Base-by-base conservation (phyloP, 148 eudicot genomes). In the Rhododendron henanense region DNA sequence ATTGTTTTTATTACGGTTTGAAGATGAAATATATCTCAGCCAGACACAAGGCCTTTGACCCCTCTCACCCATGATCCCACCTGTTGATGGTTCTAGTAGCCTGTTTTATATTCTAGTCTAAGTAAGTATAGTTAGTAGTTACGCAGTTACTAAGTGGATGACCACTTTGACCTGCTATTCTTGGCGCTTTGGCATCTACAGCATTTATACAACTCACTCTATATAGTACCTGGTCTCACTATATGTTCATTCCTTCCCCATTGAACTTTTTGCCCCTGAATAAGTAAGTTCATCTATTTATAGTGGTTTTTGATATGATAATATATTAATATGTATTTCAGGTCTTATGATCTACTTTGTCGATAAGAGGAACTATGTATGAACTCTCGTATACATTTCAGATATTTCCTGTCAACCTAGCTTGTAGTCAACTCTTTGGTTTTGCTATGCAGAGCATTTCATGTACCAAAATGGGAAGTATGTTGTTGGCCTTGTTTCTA, bases 391-490 rank as follows among this genome's bases (percentile, higher is more conserved):
- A 39, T 82, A 59, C 67, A 11, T 82, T 41, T 6, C 13, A 37
- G 50, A 45, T 28, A 82, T 39, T 59, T 82, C 21, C 61, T 19
- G 8, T 39, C 74, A 35, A 8, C 50, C 41, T 47, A 19, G 48
- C 73, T 61, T 57, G 51, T 59, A 61, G 74, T 35, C 74, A 39
- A 81, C 84, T 23, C 84, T 82, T 59, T 59, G 83, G 50, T 55
- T 57, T 50, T 50, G 47, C 45, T 18, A 47, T 31, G 57, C 41
- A 71, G 51, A 39, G 63, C 63, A 16, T 47, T 19, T 71, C 65
- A 25, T 39, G 28, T 37, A 5, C 19, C 35, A 61, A 71, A 84
- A 69, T 74, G 47, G 78, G n/a, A 71, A 84, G 63, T 18, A 0
- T 23, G n/a, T 71, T 33, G 10, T 63, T 13, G 65, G 28, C 78